Conservation (phyloP, 2,329 filamentous ascomycete species). For the Aspergillus sp. region DNA sequence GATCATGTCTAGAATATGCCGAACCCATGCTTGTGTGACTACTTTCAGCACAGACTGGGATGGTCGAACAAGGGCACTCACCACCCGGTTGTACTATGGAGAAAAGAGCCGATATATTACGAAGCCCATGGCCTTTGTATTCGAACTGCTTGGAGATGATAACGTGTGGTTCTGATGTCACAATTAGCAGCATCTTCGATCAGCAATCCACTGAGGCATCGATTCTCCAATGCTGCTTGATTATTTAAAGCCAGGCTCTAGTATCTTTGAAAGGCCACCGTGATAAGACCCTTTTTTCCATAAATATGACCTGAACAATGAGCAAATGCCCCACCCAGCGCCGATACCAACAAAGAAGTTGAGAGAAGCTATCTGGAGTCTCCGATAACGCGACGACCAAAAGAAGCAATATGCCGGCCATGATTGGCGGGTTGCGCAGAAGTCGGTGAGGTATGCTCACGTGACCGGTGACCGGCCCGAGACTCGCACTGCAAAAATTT, state of each 20-base stretch:
- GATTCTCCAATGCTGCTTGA: not conserved
- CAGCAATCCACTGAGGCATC: not conserved
- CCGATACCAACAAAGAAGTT: conserved; percentile 1
- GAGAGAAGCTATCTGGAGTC: conserved; percentile 5
- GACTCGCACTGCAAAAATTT: conserved; percentile 20
- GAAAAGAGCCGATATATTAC: not conserved
- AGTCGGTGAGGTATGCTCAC: conserved; percentile 35
- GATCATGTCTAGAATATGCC: not conserved
- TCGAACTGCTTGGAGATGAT: not conserved
- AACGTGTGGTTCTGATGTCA: not conserved
- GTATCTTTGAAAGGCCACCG: not conserved
- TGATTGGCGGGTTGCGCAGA: conserved; percentile 32
- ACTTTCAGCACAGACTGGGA: not conserved
- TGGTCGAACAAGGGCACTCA: not conserved
- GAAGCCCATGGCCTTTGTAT: not conserved
- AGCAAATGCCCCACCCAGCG: not conserved
- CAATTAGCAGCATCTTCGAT: not conserved
- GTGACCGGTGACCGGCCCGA: conserved; percentile 33
- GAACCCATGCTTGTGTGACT: not conserved
- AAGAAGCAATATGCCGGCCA: conserved; percentile 13
- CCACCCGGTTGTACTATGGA: not conserved
- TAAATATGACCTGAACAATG: not conserved
- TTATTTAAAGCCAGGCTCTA: not conserved
- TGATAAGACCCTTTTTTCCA: not conserved
- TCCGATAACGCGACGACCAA: conserved; percentile 15